Base-by-base conservation (phyloP, 164 flowering plant species). In the Kalanchoe fedtschenkoi region DNA sequence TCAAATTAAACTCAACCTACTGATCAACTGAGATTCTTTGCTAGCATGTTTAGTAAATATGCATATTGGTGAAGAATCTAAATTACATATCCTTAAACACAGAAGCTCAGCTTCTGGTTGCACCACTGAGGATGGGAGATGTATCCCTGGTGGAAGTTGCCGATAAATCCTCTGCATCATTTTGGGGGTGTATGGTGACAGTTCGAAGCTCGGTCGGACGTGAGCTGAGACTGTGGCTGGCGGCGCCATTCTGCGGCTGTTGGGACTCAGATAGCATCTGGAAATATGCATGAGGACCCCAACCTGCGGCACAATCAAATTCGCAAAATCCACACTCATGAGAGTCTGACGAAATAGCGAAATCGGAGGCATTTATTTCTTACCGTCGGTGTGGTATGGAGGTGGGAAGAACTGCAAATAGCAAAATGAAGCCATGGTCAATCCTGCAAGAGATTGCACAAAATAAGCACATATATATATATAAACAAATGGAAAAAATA, bases 381-480 rank as follows among this genome's bases (percentile, higher is more conserved):
- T 78, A 78, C 92, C 89, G 53, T 89, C 85, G 0, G 66, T 44
- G 64, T 79, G 73, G 72, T 90, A 83, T 5, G 97, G 97, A 11
- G 93, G 80, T 60, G 96, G 95, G 65, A 83, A 91, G 74, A 91
- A 88, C 69, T 91, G 97, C 70, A 83, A 64, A 72, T 91, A 91
- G 66, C 97, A 91, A 64, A 88, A 78, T 6, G 82, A 72, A 41
- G 91, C 77, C 43, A 86, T 78, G 4, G 74, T 62, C 3, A 62
- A 13, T 60, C 97, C 97, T 88, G 83, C 64, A 72, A 54, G 42
- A 66, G 26, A n/a, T 41, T 5, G 30, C 46, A 15, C 17, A 56
- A 13, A 44, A 24, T 24, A 26, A 17, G 44, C 4, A 17, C 14
- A 28, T 21, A n/a, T 14, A 22, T 11, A 43, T n/a, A 69, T 32